Base-by-base conservation (phyloP, 495 filamentous ascomycete species). In the Daldinia bambusicola region DNA sequence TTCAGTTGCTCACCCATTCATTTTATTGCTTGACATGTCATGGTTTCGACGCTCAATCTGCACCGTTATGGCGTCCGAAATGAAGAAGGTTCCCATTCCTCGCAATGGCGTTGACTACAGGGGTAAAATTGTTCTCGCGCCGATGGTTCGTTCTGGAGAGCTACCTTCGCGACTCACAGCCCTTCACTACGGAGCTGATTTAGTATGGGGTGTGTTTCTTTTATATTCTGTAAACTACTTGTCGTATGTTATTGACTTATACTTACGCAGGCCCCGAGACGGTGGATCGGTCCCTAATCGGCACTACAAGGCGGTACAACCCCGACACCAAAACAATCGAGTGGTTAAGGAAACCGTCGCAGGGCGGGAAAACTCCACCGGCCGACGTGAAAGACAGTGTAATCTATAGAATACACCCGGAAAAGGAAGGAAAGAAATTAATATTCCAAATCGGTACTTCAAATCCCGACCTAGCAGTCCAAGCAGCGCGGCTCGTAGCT, bases 81-180 rank as follows among this genome's bases (percentile, higher is more conserved):
- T 61, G 50, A 88, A 88, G 78, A 88, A 84, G 68, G 91, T 96
- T 34, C 90, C 93, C 53, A 97, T 97, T 76, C 94, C 94, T 58
- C 86, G 85, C 64, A 91, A 91, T 77, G 94, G 94, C 61, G 93
- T 97, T 77, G 94, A 98, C 82, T 98, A 96, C 80, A 88, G 94
- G 70, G 90, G 90, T 74, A 98, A 96, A 80, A 79, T 98, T 66
- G 96, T 97, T 36, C 90, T 99, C 36, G 95, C 95, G 26, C 95
- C 95, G 41, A 99, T 99, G 95, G 95, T 99, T 26, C 90, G 95
- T 40, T 94, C 92, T 30, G 96, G 96, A 71, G 95, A 99, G 82
- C 84, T 98, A 16, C 96, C 96, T 4, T 93, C 91, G 8, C 89
- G 95, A 14, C 86, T 99, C 1, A 77, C 94, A 4, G 91, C 95